Conservation (phyloP, 768 basidiomycete species). For the Mycena olivaceomarginata region DNA sequence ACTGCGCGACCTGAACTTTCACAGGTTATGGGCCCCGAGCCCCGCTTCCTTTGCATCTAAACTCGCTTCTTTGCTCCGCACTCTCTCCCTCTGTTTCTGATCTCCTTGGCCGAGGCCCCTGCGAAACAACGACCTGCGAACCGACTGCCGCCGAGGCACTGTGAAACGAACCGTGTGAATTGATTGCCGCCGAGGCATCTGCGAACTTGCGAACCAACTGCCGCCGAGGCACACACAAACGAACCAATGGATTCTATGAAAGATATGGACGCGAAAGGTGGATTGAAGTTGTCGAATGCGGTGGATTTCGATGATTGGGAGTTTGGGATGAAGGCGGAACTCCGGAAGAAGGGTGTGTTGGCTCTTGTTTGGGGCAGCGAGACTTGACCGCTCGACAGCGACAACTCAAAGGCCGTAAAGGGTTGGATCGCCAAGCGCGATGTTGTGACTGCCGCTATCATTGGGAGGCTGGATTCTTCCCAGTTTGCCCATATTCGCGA, state of each 20-base stretch:
- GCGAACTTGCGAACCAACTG: not conserved
- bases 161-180: not conserved
- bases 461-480: not conserved
- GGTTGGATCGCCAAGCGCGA: slow-evolving; percentile 30
- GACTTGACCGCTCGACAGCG: slow-evolving; percentile 12
- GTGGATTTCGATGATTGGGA: slow-evolving; percentile 23
- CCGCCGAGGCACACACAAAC: not conserved
- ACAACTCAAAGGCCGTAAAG: slow-evolving; percentile 31
- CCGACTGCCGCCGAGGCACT: not conserved
- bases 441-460: slow-evolving; percentile 28
- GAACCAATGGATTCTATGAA: too few relatives aligned
- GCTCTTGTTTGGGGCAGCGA: slow-evolving; percentile 8
- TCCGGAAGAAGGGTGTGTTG: slow-evolving; percentile 14
- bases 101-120: not conserved
- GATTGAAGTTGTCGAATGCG: not conserved
- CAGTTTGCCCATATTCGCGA: too few relatives aligned
- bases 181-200: not conserved
- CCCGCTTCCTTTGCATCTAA: not conserved
- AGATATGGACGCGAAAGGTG: not conserved
- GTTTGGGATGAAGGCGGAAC: slow-evolving; percentile 11
- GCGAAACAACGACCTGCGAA: too few relatives aligned
- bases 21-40: slow-evolving; percentile 28
- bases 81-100: not conserved
- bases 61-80: not conserved
- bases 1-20: too few relatives aligned